Percentiles rank a stretch among this genome's conserved stretches.
Evolutionary conservation across 306 rosid genomes (phyloP).

Genomic region (Hylodesmum podocarpum): DNA sequence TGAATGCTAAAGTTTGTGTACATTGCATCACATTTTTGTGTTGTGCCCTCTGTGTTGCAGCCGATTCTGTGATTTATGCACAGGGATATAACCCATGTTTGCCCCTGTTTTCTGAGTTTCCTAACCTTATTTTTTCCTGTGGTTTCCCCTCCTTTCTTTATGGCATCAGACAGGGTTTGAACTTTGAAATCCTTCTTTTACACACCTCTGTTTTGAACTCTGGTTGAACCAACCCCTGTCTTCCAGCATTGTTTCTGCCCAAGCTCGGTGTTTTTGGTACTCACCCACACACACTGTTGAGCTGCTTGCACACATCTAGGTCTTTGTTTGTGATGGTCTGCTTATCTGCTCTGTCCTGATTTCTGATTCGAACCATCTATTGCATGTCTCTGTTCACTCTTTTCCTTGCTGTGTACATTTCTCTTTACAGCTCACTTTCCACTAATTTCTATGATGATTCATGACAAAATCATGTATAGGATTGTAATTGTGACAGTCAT

Average conservation of each 20-base stretch:
- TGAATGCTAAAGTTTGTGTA: neutral
- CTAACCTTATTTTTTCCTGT: neutral
- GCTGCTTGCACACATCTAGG: neutral
- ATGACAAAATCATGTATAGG: neutral
- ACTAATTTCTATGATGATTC: neutral
- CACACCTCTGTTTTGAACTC: neutral
- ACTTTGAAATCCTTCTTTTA: neutral
- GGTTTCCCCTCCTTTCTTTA: neutral
- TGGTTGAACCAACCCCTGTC: neutral
- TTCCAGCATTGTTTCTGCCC: neutral
- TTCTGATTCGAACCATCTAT: neutral
- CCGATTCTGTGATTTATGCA: neutral
- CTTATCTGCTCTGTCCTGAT: neutral
- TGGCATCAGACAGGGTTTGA: neutral
- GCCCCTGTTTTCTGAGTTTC: neutral
- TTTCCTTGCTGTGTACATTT: neutral
- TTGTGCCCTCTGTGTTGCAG: neutral
- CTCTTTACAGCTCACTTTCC: neutral
- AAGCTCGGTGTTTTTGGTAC: neutral
- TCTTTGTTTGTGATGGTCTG: neutral
- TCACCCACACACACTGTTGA: neutral
- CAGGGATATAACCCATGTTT: neutral
- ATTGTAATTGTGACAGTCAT: neutral
- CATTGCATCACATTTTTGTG: neutral
- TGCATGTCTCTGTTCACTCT: neutral